A percentile compares a stretch with the other conserved stretches of the same genome.
Evolutionary conservation across 2,329 filamentous ascomycete species (phyloP).

Genomic region (Alternaria arborescens): DNA sequence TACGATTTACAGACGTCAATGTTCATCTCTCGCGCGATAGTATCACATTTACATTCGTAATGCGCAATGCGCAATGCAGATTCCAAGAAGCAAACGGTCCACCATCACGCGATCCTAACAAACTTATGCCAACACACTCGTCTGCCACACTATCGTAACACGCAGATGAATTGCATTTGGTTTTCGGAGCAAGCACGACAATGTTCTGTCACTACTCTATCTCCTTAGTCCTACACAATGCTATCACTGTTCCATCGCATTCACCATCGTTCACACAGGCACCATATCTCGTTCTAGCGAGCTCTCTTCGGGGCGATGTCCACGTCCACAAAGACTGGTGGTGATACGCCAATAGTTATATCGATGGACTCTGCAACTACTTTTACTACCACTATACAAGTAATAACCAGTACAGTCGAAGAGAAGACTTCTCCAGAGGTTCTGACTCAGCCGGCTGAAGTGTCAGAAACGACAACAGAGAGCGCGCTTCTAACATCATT

Average conservation of each 20-base stretch:
- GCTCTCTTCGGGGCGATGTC: not conserved
- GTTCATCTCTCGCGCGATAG: not conserved
- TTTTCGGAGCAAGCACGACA: not conserved
- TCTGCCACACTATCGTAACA: not conserved
- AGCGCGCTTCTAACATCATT: not conserved
- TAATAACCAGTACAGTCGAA: not conserved
- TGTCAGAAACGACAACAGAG: not conserved
- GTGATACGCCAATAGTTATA: slow-evolving; percentile 3
- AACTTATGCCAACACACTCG: not conserved
- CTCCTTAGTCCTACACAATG: not conserved
- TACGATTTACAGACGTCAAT: not conserved
- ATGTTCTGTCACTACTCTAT: not conserved
- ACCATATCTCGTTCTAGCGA: not conserved
- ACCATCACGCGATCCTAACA: not conserved
- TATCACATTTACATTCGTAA: not conserved
- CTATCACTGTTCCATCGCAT: not conserved
- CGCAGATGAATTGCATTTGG: not conserved
- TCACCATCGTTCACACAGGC: not conserved
- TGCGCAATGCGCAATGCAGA: not conserved
- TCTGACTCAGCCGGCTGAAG: not conserved
- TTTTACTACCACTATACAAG: not conserved
- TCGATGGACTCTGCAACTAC: slow-evolving; percentile 7
- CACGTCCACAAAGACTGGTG: not conserved
- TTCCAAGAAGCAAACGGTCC: not conserved
- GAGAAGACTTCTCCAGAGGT: not conserved